Base-by-base conservation (phyloP, 768 basidiomycete genomes). In the Russula sp. region DNA sequence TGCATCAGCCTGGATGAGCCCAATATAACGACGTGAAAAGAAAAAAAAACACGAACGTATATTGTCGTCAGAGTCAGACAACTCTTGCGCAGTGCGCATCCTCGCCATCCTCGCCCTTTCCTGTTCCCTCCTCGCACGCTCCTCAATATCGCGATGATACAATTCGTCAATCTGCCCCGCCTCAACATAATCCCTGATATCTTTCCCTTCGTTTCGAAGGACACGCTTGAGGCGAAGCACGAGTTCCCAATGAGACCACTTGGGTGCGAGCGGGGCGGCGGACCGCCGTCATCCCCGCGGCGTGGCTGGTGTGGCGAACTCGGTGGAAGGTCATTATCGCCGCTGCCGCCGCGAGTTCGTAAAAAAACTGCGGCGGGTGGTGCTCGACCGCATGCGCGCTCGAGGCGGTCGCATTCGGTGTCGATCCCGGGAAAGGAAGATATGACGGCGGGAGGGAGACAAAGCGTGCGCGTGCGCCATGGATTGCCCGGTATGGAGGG, bases 181-280 rank as follows among this genome's bases (percentile, higher is more conserved):
- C 50, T 69, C 66, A 2, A 69, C 16, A 11, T 67, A 67, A 7
- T 67, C 68, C 20, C 62, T 42, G 24, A 69, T 57, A 32, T 69
- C 62, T 22, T 50, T 54, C 16, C 66, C 66, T 1, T 67, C 61
- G 30, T n/a, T 56, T 7, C 56, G 59, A 30, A 69, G 28, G 20
- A 44, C 56, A 0, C 66, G 58, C 59, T 67, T 67, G 24, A 69
- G 57, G 10, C 62, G 65, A n/a, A 64, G 44, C 0, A 67, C 56
- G 14, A 69, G 52, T 16, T 36, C n/a, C 61, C 57, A 55, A 10
- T 63, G 66, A 22, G 57, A 32, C 55, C 67, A 68, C 46, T 69
- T 69, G 7, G 68, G 68, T 5, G 54, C 57, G 0, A 55, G 66
- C 4, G 55, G 42, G 64, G 59, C 7, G 54, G 59, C 5, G 64